Evolutionary conservation across 2,329 filamentous ascomycete species (phyloP), one percentile per base, ranked within the genome.

Genomic region (Cytospora schulzeri): DNA sequence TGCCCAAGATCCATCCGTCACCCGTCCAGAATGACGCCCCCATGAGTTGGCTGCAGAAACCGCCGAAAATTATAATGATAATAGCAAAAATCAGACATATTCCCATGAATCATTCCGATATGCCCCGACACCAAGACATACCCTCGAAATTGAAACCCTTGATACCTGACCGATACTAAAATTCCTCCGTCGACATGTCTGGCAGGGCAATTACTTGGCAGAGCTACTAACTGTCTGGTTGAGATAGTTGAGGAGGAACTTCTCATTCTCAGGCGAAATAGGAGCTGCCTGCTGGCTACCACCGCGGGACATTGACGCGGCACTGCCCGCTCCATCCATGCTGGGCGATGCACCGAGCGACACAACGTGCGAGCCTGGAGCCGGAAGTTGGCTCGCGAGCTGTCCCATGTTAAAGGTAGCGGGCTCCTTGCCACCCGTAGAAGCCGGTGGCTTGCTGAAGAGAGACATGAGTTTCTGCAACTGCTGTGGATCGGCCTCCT

Each of bases 401-500:
- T 35, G 52, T 52, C 41, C 50, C 41, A 60, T 48, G 71, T 58
- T 69, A 69, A 63, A 74, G 50, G 67, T 67, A 70, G 53, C 66
- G 67, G 55, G 71, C 63, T 75, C 77, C 62, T 74, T 76, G 19
- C 71, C 71, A 65, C 73, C 65, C 15, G 70, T 62, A 22, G 70
- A 71, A 6, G 71, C 55, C 52, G 75, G 72, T 5, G 77, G 71
- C 70, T 85, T 85, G 29, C 84, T 83, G 71, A 91, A 90, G 1
- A 91, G 81, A 6, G 88, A 89, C 15, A 91, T 78, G 4, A 84
- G 76, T 62, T 78, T 76, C 53, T 78, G 77, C 67, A 74, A 78
- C 60, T 83, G 81, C 50, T 78, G 83, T 24, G 73, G 69, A 9
- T 74, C 76, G 50, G 74, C 72, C 29, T 78, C 74, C 48, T 75